Evolutionary conservation across 2,329 filamentous ascomycete species (phyloP), one percentile per base, ranked within the genome.

Genomic region (Moelleriella libera): DNA sequence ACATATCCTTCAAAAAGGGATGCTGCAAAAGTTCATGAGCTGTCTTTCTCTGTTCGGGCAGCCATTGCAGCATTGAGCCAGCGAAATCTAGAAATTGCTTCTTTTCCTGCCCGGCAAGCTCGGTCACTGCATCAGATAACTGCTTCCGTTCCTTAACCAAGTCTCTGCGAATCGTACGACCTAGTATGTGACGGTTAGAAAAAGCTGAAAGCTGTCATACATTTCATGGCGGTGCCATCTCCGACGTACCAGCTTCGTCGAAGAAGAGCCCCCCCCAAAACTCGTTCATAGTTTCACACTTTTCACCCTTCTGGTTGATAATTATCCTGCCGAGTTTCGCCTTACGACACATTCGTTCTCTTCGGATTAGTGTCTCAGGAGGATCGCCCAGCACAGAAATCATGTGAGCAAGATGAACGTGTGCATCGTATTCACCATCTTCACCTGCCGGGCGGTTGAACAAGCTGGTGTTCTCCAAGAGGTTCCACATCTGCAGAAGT

Each of bases 1-100:
- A 21, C 21, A 21, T 21, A 21, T 21, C 21, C 21, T 21, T 21
- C 2, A 42, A 42, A 42, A 42, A 42, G 7, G 12, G 40, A 42
- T 42, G n/a, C n/a, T 42, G 40, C n/a, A 42, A 42, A 10, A 42
- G 50, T 45, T 42, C 31, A 10, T 12, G 6, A 29, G 57, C 53
- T 2, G 52, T 56, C 48, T 52, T 57, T 45, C 50, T 55, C 47
- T 55, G 53, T 29, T 57, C 57, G 4, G 53, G 53, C 44, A 57
- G 43, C 58, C 56, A 58, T 32, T 55, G 51, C 11, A 58, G 53
- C 55, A 60, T 57, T 12, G 45, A 37, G 5, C 39, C 42, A 47
- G 54, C 53, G 50, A 57, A 49, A 39, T 57, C 53, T 5, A 56
- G 45, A 49, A 56, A 58, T 21, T 28, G 5, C 8, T 52, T 9